Conservation (phyloP, 2,329 filamentous ascomycete genomes). For the Neofusicoccum cordaticola region DNA sequence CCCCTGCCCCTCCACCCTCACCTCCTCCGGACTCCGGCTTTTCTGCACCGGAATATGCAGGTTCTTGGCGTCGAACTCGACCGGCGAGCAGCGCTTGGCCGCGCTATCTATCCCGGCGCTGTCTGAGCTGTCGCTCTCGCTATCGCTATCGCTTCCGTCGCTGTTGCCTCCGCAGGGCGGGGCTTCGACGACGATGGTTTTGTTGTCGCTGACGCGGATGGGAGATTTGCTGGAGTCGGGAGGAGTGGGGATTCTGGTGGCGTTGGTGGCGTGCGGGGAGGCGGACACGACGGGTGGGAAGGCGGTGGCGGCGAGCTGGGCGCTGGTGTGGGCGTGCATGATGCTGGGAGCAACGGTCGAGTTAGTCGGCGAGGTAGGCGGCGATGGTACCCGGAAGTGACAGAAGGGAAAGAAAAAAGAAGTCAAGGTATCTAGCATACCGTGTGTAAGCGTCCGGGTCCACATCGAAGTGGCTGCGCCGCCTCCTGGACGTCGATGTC, state of each 20-base stretch:
- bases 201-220: background rate
- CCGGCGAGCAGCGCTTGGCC: background rate
- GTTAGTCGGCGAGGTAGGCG: no score
- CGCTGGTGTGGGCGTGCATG: conserved; percentile 14
- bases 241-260: background rate
- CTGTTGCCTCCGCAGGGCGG: background rate
- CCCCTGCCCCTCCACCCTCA: background rate
- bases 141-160: background rate
- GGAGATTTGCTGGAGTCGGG: background rate
- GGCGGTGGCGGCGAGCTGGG: conserved; percentile 8
- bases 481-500: background rate
- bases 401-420: background rate
- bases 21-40: background rate
- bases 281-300: background rate
- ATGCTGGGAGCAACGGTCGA: background rate
- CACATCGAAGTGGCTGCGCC: background rate
- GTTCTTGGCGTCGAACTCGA: background rate
- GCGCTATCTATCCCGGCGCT: background rate
- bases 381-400: no score
- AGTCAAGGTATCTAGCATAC: background rate
- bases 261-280: background rate
- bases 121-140: background rate
- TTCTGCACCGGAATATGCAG: background rate
- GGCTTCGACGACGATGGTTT: background rate
- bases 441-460: background rate